These are phyloP conservation scores for Fusarium tupiense DNA, from an alignment of 2,329 filamentous ascomycete species.

Conservation along the genomic window DNA sequence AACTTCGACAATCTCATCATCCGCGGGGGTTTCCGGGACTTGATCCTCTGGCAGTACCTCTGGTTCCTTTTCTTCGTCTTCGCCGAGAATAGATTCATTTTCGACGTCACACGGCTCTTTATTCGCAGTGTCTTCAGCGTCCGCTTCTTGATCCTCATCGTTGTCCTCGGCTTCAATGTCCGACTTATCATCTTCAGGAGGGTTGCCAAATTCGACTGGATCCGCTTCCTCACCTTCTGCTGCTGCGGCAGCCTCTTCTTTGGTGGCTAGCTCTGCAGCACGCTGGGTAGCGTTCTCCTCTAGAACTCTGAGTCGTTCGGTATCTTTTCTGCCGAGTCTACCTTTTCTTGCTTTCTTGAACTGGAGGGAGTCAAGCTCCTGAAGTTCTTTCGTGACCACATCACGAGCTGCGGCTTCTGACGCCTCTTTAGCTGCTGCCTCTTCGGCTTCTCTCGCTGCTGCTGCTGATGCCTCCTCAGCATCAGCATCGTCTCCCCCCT, in stretches of 20 bases:
- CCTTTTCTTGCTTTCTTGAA: slow-evolving; percentile 40
- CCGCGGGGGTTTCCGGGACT: slow-evolving; percentile 31
- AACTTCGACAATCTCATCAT: slow-evolving; percentile 53
- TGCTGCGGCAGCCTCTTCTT: slow-evolving; percentile 31
- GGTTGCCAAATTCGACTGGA: neutral
- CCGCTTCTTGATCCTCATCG: neutral
- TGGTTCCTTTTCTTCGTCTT: slow-evolving; percentile 43
- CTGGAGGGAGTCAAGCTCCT: slow-evolving; percentile 26
- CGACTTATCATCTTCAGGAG: slow-evolving; percentile 1
- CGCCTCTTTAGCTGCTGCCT: slow-evolving; percentile 29
- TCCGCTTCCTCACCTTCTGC: slow-evolving; percentile 1
- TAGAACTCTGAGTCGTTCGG: slow-evolving; percentile 32
- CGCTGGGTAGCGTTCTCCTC: slow-evolving; percentile 30
- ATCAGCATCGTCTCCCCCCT: neutral
- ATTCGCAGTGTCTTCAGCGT: neutral
- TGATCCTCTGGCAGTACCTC: slow-evolving; percentile 46
- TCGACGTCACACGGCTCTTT: slow-evolving; percentile 34
- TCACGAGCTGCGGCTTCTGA: slow-evolving; percentile 39
- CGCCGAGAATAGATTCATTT: slow-evolving; percentile 30
- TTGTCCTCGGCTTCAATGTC: slow-evolving; percentile 1
- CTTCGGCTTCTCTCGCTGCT: slow-evolving; percentile 25
- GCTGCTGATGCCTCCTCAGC: neutral
- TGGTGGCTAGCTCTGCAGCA: slow-evolving; percentile 36
- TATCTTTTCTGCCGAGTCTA: slow-evolving; percentile 38
- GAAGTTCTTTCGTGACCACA: slow-evolving; percentile 29